Evolutionary conservation across 768 basidiomycete species (phyloP), one percentile per base, ranked within the genome.

Genomic region (Fomitopsis serialis): DNA sequence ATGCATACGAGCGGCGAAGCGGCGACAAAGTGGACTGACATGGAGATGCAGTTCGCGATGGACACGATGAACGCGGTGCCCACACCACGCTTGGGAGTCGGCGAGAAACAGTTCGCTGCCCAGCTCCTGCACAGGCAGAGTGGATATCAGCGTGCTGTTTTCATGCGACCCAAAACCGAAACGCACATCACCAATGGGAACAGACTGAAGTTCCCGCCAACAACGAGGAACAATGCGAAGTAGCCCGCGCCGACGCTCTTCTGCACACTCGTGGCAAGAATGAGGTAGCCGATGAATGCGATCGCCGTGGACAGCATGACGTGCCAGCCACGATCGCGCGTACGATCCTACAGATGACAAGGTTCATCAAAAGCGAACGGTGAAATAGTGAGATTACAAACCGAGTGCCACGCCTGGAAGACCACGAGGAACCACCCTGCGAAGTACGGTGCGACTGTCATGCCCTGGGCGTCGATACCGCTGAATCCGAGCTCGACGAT

Each of bases 41-140:
- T 81, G 3, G 79, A 81, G 12, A 82, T 71, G 56, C 75, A 77
- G 59, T 80, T 82, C 19, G 79, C 79, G 43, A 82, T 75, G 1
- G 80, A 81, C 22, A 81, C 79, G 42, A 81, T 78, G 60, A 82
- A 81, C 2, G 79, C 79, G 1, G 80, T 81, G 3, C 80, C 80
- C 48, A 80, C 80, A 37, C 80, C 80, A 24, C 80, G 73, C 60
- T 82, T 82, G 1, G 78, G 79, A 8, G 80, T 82, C 11, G 80
- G 80, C 6, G 80, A 77, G 61, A 82, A 80, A 1, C 73, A 68
- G 59, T 81, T 81, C 5, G 79, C 77, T 15, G 79, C 80, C 80
- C 80, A 82, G 60, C 77, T 78, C 78, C 79, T 81, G 54, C 34
- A 48, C 47, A 10, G 1, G 32, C n/a, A n/a, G 4, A n/a, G 8